A percentile compares a stretch with the other conserved stretches of the same genome.
Conservation (phyloP, 164 flowering plant genomes). For the Annona squamosa region DNA sequence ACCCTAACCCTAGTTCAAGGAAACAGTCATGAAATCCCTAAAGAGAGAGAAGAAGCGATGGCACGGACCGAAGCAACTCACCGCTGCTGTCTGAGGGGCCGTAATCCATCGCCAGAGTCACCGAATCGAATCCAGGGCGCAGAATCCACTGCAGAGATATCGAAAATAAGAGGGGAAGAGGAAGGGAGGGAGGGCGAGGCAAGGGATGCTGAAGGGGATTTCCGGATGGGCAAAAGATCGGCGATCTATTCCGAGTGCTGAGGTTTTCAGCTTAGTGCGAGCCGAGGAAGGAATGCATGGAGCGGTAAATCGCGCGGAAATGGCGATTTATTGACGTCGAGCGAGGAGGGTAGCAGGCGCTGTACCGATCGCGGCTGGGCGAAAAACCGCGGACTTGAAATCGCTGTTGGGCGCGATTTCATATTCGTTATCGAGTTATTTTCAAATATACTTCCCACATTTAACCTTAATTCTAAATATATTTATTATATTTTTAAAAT, state of each 20-base stretch:
- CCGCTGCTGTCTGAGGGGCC: conserved; percentile 44
- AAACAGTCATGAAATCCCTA: background rate
- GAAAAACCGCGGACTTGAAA: no score
- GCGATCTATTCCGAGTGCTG: background rate
- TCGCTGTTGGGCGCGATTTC: no score
- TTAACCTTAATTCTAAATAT: no score
- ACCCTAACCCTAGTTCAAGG: conserved; percentile 5
- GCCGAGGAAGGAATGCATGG: background rate
- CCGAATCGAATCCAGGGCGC: background rate
- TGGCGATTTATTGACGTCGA: background rate
- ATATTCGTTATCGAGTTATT: no score
- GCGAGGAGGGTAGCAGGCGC: background rate
- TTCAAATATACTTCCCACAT: no score
- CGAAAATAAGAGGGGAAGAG: background rate
- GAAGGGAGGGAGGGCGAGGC: background rate
- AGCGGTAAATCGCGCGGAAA: background rate
- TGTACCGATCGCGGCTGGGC: no score
- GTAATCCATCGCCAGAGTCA: conserved; percentile 37
- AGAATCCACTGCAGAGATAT: background rate
- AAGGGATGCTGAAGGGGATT: background rate
- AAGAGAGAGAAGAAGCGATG: background rate
- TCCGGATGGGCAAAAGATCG: background rate
- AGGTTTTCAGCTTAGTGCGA: background rate
- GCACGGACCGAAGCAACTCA: conserved; percentile 12
- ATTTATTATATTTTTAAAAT: no score